Evolutionary conservation across 805 yeast genomes (phyloP).

Genomic region (Yarrowia sp.): DNA sequence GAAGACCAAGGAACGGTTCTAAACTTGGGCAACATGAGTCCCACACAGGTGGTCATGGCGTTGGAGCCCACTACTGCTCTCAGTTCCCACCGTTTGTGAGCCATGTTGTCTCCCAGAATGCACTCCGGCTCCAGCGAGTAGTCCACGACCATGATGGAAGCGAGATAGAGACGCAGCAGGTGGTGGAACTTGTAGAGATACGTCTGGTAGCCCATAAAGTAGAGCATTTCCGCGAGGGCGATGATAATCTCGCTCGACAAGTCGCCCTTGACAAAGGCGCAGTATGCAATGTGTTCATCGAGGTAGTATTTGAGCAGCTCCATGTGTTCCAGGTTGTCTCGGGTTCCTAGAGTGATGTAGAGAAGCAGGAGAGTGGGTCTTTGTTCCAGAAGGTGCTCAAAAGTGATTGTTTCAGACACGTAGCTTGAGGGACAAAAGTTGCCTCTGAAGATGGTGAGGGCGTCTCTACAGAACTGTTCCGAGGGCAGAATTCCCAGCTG

Average conservation of each 20-base stretch:
- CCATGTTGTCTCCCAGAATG: slow-evolving; percentile 24
- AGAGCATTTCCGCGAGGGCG: slow-evolving; percentile 29
- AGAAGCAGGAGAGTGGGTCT: slow-evolving; percentile 25
- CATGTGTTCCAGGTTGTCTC: slow-evolving; percentile 30
- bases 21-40: slow-evolving; percentile 32
- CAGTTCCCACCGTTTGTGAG: slow-evolving; percentile 36
- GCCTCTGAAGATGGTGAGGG: slow-evolving; percentile 7
- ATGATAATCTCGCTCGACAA: slow-evolving; percentile 24
- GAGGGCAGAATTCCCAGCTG: slow-evolving; percentile 14
- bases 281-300: slow-evolving; percentile 32
- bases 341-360: slow-evolving; percentile 18
- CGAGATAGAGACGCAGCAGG: slow-evolving; percentile 16
- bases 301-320: slow-evolving; percentile 34
- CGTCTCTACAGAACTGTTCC: slow-evolving; percentile 21
- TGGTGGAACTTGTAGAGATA: slow-evolving; percentile 35
- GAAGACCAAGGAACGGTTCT: slow-evolving; percentile 30
- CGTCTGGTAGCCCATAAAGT: slow-evolving; percentile 31
- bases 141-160: slow-evolving; percentile 33
- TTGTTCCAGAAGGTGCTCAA: slow-evolving; percentile 15
- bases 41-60: slow-evolving; percentile 35
- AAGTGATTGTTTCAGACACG: slow-evolving; percentile 20
- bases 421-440: slow-evolving; percentile 14
- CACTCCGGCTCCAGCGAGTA: slow-evolving; percentile 5
- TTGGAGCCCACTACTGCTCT: slow-evolving; percentile 25
- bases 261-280: slow-evolving; percentile 27